Conservation (phyloP, 148 eudicot genomes). For the Heliamphora exappendiculata region DNA sequence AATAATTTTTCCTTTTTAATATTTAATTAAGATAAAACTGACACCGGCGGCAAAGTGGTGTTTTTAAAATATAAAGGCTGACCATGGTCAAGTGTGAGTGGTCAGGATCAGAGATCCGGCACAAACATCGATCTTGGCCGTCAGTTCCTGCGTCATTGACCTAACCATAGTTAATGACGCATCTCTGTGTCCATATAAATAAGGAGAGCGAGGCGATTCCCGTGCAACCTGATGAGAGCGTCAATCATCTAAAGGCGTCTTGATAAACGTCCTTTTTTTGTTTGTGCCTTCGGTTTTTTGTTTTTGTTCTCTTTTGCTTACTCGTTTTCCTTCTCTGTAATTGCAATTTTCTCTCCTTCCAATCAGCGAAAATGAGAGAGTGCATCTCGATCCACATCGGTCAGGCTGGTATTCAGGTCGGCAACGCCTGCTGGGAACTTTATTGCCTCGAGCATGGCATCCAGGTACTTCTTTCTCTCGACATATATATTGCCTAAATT, state of each 20-base stretch:
- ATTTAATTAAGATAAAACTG: too few relatives aligned
- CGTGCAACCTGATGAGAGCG: neutral
- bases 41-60: neutral
- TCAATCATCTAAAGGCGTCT: conserved; percentile 32
- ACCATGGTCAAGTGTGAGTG: neutral
- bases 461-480: conserved; percentile 12
- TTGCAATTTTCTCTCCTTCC: neutral
- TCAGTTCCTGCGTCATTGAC: neutral
- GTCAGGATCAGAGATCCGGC: neutral
- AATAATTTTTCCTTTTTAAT: too few relatives aligned
- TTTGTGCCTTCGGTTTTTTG: neutral
- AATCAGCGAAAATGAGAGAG: conserved; percentile 20
- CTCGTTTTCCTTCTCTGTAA: neutral
- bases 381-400: conserved; percentile 31
- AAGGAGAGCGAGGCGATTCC: neutral
- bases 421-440: conserved; percentile 31
- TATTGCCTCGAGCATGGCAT: conserved; percentile 30
- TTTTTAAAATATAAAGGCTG: neutral
- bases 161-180: conserved; percentile 1
- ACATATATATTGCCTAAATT: neutral
- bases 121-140: neutral
- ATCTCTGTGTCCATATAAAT: conserved; percentile 18
- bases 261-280: conserved; percentile 24
- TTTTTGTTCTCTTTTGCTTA: neutral
- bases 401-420: conserved; percentile 31